These are phyloP conservation scores for Stevia rebaudiana DNA, from an alignment of 140 eudicot genomes.

Conservation along the genomic window DNA sequence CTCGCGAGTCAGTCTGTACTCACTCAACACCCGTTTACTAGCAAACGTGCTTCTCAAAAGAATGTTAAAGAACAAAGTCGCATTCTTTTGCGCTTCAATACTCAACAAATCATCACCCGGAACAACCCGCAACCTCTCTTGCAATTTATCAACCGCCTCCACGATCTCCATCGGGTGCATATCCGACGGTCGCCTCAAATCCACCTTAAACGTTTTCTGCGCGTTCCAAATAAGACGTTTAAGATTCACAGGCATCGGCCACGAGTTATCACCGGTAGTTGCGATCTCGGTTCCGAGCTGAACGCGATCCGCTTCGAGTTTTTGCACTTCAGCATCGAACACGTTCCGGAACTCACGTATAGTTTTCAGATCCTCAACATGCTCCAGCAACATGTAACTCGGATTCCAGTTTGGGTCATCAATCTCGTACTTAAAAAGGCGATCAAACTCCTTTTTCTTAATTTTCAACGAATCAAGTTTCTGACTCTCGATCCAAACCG, in stretches of 20 bases:
- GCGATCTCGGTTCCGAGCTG: slow-evolving; percentile 93
- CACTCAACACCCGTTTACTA: slow-evolving; percentile 77
- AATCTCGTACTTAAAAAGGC: slow-evolving; percentile 59
- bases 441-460: slow-evolving; percentile 60
- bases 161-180: slow-evolving; percentile 98
- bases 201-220: slow-evolving; percentile 82
- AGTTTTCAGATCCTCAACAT: slow-evolving; percentile 78
- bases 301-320: slow-evolving; percentile 78
- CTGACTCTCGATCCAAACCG: slow-evolving; percentile 96
- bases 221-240: slow-evolving; percentile 82
- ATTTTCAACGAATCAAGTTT: slow-evolving; percentile 77
- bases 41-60: slow-evolving; percentile 91
- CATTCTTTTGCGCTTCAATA: slow-evolving; percentile 91
- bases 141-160: slow-evolving; percentile 91
- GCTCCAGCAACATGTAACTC: slow-evolving; percentile 72
- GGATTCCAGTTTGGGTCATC: slow-evolving; percentile 85
- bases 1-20: slow-evolving; percentile 76
- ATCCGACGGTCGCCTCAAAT: slow-evolving; percentile 79
- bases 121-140: slow-evolving; percentile 85
- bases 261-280: slow-evolving; percentile 80
- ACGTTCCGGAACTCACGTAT: slow-evolving; percentile 87
- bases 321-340: slow-evolving; percentile 89
- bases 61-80: slow-evolving; percentile 86
- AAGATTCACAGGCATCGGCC: slow-evolving; percentile 97
- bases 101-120: slow-evolving; percentile 91